A percentile compares a stretch with the other conserved stretches of the same genome.
phyloP scores from a whole-genome alignment of 768 basidiomycete species.

The Punctularia strigosozonata region DNA sequence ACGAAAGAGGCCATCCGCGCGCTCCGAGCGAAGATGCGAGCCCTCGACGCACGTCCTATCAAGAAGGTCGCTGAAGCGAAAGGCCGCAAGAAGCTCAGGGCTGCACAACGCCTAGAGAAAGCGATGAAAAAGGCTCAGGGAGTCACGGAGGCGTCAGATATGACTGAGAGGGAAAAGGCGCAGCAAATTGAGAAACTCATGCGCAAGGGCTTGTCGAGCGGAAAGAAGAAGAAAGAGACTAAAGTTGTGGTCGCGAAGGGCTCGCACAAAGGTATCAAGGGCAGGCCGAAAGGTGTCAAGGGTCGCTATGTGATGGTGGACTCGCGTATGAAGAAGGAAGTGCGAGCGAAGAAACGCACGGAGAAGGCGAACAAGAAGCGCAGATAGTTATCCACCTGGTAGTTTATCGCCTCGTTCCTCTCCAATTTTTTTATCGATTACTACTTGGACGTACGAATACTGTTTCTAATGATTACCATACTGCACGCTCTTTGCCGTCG shows the following conservation, averaged over 20 bases:
- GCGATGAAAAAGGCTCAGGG: slow-evolving; percentile 95
- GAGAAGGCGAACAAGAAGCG: slow-evolving; percentile 65
- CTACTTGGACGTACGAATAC: slow-evolving; percentile 4
- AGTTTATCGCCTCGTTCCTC: background rate
- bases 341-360: slow-evolving; percentile 72
- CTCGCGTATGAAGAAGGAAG: slow-evolving; percentile 88
- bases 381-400: slow-evolving; percentile 22
- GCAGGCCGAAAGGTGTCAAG: slow-evolving; percentile 91
- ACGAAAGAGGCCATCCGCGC: slow-evolving; percentile 89
- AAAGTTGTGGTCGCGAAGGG: slow-evolving; percentile 92
- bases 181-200: slow-evolving; percentile 88
- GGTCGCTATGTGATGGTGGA: slow-evolving; percentile 94
- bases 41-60: slow-evolving; percentile 92
- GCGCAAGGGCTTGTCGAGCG: slow-evolving; percentile 62
- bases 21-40: slow-evolving; percentile 82
- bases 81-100: slow-evolving; percentile 90
- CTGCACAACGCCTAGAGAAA: slow-evolving; percentile 75
- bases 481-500: slow-evolving; percentile 2
- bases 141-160: slow-evolving; percentile 74
- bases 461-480: background rate
- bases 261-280: slow-evolving; percentile 78
- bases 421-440: too few species aligned
- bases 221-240: slow-evolving; percentile 63
- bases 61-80: slow-evolving; percentile 99
- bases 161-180: slow-evolving; percentile 94